Evolutionary conservation across 306 rosid genomes (phyloP).

Genomic region (Pachyrhizus erosus): DNA sequence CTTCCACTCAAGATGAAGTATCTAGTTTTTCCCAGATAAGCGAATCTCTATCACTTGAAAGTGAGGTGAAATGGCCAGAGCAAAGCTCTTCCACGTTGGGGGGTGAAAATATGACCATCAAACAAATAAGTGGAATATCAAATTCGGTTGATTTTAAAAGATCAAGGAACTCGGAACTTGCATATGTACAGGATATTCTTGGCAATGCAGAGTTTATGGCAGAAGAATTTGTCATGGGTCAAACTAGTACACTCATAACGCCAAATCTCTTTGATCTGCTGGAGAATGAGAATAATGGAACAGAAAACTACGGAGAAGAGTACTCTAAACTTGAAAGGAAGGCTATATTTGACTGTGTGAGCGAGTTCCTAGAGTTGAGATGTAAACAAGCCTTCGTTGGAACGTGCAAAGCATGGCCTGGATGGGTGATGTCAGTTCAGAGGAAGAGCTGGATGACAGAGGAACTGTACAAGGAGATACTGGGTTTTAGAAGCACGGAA

Average conservation of each 20-base stretch:
- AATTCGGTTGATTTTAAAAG: conserved; percentile 41
- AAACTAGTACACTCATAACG: conserved; percentile 47
- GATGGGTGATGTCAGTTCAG: conserved; percentile 51
- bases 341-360: conserved; percentile 69
- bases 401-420: conserved; percentile 55
- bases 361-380: conserved; percentile 61
- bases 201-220: conserved; percentile 54
- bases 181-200: conserved; percentile 64
- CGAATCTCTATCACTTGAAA: conserved; percentile 47
- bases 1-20: conserved; percentile 54
- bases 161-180: conserved; percentile 67
- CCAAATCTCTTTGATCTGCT: conserved; percentile 64
- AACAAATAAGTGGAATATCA: conserved; percentile 37
- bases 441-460: conserved; percentile 61
- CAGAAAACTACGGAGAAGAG: conserved; percentile 50
- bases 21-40: conserved; percentile 47
- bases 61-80: conserved; percentile 47
- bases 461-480: conserved; percentile 67
- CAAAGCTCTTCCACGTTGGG: conserved; percentile 47
- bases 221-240: conserved; percentile 62
- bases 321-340: conserved; percentile 50
- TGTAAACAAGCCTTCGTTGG: conserved; percentile 58
- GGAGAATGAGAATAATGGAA: conserved; percentile 52
- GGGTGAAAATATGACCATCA: conserved; percentile 32
- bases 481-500: conserved; percentile 62